These are phyloP conservation scores for Priceomyces haplophilus DNA, from an alignment of 805 yeast genomes.

Conservation along the genomic window DNA sequence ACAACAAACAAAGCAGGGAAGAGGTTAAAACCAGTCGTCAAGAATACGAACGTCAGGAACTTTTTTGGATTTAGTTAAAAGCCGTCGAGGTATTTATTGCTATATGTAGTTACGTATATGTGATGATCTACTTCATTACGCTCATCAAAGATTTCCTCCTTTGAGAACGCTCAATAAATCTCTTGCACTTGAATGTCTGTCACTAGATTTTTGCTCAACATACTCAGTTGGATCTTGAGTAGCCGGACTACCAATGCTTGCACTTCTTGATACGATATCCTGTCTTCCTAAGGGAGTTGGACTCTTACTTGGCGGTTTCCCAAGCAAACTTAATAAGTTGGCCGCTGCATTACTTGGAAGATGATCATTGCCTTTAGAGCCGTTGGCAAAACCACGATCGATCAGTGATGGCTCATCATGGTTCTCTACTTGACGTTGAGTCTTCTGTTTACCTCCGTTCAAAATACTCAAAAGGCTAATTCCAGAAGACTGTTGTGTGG, in stretches of 20 bases:
- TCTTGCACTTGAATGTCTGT: slow-evolving; percentile 16
- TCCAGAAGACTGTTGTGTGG: slow-evolving; percentile 11
- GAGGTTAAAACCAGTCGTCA: slow-evolving; percentile 3
- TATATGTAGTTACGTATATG: background rate
- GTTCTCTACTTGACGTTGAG: background rate
- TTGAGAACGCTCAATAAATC: slow-evolving; percentile 21
- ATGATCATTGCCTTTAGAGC: background rate
- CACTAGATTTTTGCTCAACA: background rate
- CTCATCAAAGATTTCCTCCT: slow-evolving; percentile 10
- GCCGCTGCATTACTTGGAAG: slow-evolving; percentile 9
- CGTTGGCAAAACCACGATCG: background rate
- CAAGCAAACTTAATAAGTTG: slow-evolving; percentile 14
- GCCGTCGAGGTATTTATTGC: background rate
- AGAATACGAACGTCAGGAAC: slow-evolving; percentile 15
- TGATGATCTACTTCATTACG: background rate
- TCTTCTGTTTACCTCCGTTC: slow-evolving; percentile 10
- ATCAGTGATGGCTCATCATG: background rate
- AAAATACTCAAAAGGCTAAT: slow-evolving; percentile 21
- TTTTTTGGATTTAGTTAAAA: slow-evolving; percentile 15
- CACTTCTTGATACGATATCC: background rate
- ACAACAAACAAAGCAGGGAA: background rate
- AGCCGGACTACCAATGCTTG: background rate
- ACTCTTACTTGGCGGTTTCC: background rate
- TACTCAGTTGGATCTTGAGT: background rate
- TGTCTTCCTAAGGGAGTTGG: background rate